Evolutionary conservation across 1,284 basidiomycete species (phyloP), one percentile per base, ranked within the genome.

Genomic region (Moesziomyces sp.): DNA sequence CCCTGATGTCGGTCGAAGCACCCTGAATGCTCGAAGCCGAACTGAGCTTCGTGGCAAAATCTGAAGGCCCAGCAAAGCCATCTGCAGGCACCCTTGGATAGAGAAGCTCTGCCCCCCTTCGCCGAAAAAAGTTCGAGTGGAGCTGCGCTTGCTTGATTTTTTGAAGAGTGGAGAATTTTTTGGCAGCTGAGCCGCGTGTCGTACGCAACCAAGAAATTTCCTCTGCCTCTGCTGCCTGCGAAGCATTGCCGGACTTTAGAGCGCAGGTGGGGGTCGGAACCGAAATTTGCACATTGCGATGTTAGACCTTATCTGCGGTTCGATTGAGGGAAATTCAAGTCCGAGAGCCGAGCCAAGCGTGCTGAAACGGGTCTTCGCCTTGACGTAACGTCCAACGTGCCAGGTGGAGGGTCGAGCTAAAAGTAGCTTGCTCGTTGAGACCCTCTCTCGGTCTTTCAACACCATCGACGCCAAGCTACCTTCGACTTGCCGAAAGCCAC

Each of bases 91-190:
- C 38, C 38, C 38, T 40, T 33, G 30, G 13, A 33, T 33, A 10
- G 13, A 33, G 30, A 33, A 33, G 30, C 10, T 11, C 30, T 13
- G 30, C 30, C 30, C 10, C 8, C 11, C 30, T 33, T 33, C 30
- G 38, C 6, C 14, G 16, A 40, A 16, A 40, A 40, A 40, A 40
- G 18, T 40, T 40, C 16, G 38, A 40, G 38, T 40, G 38, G 38
- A 40, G 38, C 38, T 18, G 38, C 38, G 16, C 18, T 40, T 40
- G 16, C 52, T 47, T 26, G 45, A 49, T 66, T 60, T 43, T 53
- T 30, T 43, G 30, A 11, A 19, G 30, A 47, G 65, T 58, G 65
- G 65, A 68, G 65, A 68, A 68, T 54, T 58, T 61, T 60, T 68
- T 33, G 38, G 45, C 53, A 33, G 51, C 13, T 40, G 16, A 40